Base-by-base conservation (phyloP, 2,329 filamentous ascomycete genomes). In the Nigrospora oryzae region DNA sequence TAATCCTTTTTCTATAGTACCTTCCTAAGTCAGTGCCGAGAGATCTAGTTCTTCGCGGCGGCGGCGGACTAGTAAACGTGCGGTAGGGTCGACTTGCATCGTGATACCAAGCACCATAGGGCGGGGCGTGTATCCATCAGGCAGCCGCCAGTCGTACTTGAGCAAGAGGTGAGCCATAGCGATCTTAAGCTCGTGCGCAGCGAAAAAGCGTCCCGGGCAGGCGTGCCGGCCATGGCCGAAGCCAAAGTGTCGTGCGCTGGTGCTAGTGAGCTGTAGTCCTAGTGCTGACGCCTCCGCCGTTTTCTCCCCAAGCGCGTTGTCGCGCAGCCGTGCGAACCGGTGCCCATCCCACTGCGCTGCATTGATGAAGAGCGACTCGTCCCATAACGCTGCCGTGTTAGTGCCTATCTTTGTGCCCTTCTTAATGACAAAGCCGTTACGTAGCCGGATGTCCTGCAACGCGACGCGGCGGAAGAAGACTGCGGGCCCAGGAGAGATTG, bases 151-250 rank as follows among this genome's bases (percentile, higher is more conserved):
- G 17, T 71, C 67, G 48, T 69, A 69, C 17, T 59, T 64, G 0
- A 70, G 64, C 40, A 71, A 49, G 4, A 66, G 53, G 38, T 65
- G 56, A 2, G 65, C 62, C 11, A 72, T 49, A n/a, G 70, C 62
- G 49, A 70, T 54, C 54, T 72, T 71, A 55, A 71, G 67, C 58
- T 71, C 65, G 47, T 68, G 63, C 15, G 58, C 57, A 8, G 68
- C 68, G 48, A 71, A 70, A 61, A 70, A 71, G 1, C 68, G 60
- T 0, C 68, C 68, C 0, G 66, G 67, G 44, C 65, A 68, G 4
- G 65, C 65, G 48, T 67, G 63, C 14, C 59, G 56, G 5, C 64
- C 65, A 1, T 62, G 61, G 2, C 65, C 65, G 44, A 66, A 68
- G n/a, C 42, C 55, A 14, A 63, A 40, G 15, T 56, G 55, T 11